A percentile compares a stretch with the other conserved stretches of the same genome.
Conservation (phyloP, 345 rosid species). For the Salix purpurea region DNA sequence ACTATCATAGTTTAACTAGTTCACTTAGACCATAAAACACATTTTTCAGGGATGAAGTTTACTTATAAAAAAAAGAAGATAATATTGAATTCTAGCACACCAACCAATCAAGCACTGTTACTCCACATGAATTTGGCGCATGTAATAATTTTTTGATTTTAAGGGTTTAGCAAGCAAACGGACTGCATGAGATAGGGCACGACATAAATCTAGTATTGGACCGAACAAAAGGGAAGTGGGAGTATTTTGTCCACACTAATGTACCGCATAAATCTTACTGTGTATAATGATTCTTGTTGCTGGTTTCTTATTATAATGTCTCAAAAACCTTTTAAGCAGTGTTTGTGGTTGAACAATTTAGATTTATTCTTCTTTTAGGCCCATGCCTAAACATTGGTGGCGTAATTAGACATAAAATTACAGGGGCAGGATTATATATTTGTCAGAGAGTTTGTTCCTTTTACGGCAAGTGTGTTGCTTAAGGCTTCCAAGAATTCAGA, state of each 20-base stretch:
- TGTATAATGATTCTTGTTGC: not conserved
- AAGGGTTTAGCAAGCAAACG: not conserved
- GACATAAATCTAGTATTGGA: not conserved
- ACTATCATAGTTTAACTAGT: too few species aligned
- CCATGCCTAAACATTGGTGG: not conserved
- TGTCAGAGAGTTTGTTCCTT: constrained; percentile 67
- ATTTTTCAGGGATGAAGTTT: fast-evolving
- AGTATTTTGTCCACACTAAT: not conserved
- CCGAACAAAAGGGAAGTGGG: not conserved
- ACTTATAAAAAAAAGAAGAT: too few species aligned
- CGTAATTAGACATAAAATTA: not conserved
- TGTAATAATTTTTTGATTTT: too few species aligned
- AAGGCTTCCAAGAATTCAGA: constrained; percentile 62
- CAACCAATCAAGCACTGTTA: not conserved
- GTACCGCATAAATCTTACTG: not conserved
- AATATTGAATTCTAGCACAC: too few species aligned
- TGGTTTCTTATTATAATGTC: not conserved
- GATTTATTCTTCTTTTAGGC: not conserved
- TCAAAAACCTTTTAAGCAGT: not conserved
- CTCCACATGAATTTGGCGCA: not conserved
- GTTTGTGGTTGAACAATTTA: too few species aligned
- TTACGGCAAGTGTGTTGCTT: constrained; percentile 60
- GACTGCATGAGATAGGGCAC: not conserved
- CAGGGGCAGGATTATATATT: constrained; percentile 88
- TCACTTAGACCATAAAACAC: too few species aligned